Percentiles rank a stretch among this genome's conserved stretches.
phyloP scores from a whole-genome alignment of 2,329 filamentous ascomycete species.

The Apiospora kogelbergensis region DNA sequence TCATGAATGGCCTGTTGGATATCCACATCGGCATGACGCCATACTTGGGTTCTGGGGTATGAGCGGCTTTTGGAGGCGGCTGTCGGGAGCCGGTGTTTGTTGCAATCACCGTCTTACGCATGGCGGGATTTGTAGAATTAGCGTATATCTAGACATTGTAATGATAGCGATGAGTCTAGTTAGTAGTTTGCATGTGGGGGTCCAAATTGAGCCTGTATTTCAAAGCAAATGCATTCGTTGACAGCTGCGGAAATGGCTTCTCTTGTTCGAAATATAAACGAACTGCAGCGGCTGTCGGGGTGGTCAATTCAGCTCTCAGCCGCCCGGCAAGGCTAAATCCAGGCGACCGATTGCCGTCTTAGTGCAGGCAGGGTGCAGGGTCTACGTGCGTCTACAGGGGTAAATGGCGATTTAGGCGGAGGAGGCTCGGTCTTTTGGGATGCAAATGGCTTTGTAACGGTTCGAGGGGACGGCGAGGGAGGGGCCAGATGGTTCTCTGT shows the following conservation, averaged over 20 bases:
- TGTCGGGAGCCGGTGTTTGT: background rate
- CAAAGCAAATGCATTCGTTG: no score
- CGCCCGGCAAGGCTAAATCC: slow-evolving; percentile 11
- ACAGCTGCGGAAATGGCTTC: background rate
- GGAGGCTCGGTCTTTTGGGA: background rate
- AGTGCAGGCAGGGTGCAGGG: background rate
- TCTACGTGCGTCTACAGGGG: background rate
- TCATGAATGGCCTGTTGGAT: background rate
- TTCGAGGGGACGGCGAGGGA: background rate
- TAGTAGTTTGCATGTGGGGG: no score
- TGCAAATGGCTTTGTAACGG: background rate
- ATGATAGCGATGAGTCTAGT: background rate
- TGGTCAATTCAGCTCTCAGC: background rate
- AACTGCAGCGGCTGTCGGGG: slow-evolving; percentile 5
- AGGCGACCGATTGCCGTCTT: slow-evolving; percentile 3
- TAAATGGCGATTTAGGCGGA: background rate
- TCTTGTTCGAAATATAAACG: background rate
- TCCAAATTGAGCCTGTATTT: no score
- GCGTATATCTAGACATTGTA: background rate
- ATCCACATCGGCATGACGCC: slow-evolving; percentile 9
- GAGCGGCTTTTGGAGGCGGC: background rate
- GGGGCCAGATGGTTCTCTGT: background rate
- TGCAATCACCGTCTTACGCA: background rate
- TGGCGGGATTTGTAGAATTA: background rate
- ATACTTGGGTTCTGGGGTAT: slow-evolving; percentile 4